Evolutionary conservation across 2,329 filamentous ascomycete genomes (phyloP), one percentile per base, ranked within the genome.

Genomic region (Hymenoscyphus salicellus): DNA sequence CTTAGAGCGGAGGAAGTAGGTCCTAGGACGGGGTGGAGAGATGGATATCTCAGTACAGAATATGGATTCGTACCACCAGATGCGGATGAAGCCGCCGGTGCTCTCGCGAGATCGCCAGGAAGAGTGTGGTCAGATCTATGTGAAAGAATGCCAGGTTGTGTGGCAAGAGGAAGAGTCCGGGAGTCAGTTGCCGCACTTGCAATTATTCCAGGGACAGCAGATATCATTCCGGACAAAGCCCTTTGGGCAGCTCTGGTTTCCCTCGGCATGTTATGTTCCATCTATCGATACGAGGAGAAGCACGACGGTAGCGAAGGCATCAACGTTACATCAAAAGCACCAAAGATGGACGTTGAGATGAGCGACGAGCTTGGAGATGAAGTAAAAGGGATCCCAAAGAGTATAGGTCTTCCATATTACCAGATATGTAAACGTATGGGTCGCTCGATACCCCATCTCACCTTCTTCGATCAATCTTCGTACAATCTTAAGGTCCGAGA

Each of bases 111-210:
- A 65, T 83, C 81, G 0, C 81, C 82, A 0, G 82, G 83, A 0
- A 75, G 82, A n/a, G 78, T 84, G 17, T 85, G 83, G 83, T 81
- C 80, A 3, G 82, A 84, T 65, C 76, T 84, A 0, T 83, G 80
- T 63, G 81, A 83, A 70, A 75, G 82, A 2, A 84, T 84, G 79
- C 82, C 82, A 0, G 83, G 82, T 0, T 82, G 81, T 56, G 78
- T 82, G 1, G 78, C 81, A 1, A 74, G 82, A 58, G 82, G 83
- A 0, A 78, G 81, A n/a, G 81, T 83, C 0, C 74, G 82, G 38
- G 82, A 83, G 60, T 80, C 81, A 0, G 75, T 84, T 1, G 81
- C 80, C 1, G 77, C 80, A 0, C 69, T 85, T 0, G 80, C 82
- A 0, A 70, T 83, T 2, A 77, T 85, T 2, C 76, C 82, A 64